These are phyloP conservation scores for Mycena sanguinolenta DNA, from an alignment of 768 basidiomycete species.

Conservation along the genomic window DNA sequence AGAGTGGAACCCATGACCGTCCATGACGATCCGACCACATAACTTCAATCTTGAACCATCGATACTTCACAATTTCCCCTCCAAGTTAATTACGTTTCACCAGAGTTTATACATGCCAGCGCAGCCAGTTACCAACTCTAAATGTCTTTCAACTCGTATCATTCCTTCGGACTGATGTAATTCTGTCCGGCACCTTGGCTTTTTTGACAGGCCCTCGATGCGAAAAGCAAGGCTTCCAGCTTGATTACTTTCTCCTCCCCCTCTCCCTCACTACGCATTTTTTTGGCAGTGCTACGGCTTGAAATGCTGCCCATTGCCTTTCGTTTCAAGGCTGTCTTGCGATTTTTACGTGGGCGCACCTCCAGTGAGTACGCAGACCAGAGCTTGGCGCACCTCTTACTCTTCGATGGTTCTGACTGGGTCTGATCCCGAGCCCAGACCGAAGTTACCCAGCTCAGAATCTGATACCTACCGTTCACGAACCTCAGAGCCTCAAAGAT, in stretches of 20 bases:
- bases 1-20: no score
- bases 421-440: conserved; percentile 8
- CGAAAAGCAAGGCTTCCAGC: conserved; percentile 28
- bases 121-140: conserved; percentile 15
- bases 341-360: conserved; percentile 22
- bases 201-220: conserved; percentile 32
- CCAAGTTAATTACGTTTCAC: conserved; percentile 21
- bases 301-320: conserved; percentile 20
- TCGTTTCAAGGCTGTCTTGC: conserved; percentile 27
- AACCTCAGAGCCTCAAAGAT: conserved; percentile 11
- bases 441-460: conserved; percentile 7
- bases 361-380: conserved; percentile 11
- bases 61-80: not conserved
- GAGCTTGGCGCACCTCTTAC: not conserved
- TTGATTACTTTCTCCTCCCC: conserved; percentile 22
- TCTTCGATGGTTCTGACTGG: not conserved
- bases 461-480: not conserved
- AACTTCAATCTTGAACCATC: no score
- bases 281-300: not conserved
- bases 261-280: conserved; percentile 5
- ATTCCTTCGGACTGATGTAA: conserved; percentile 26
- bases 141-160: conserved; percentile 14
- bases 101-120: conserved; percentile 27
- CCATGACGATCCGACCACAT: no score
- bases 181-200: conserved; percentile 13